Evolutionary conservation across 2,329 filamentous ascomycete species (phyloP).

Genomic region (Diaporthe amygdali): DNA sequence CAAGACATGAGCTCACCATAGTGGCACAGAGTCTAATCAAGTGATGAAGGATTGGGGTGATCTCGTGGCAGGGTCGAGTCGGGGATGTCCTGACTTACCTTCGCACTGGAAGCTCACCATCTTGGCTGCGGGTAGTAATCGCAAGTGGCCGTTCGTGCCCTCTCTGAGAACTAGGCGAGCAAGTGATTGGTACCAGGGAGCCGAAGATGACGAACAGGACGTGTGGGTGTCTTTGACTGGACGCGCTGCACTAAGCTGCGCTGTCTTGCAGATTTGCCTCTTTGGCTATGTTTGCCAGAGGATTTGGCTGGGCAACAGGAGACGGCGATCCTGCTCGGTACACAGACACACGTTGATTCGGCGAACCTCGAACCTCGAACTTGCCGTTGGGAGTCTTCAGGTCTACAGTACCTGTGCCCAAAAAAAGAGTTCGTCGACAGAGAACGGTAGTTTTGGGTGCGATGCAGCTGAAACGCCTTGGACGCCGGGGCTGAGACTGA

Average conservation of each 20-base stretch:
- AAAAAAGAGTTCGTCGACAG: slow-evolving; percentile 3
- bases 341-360: background rate
- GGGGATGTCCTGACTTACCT: slow-evolving; percentile 19
- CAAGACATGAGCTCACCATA: slow-evolving; percentile 21
- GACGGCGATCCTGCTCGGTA: background rate
- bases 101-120: slow-evolving; percentile 27
- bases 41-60: slow-evolving; percentile 10
- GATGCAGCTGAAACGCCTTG: slow-evolving; percentile 9
- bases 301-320: slow-evolving; percentile 14
- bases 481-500: slow-evolving; percentile 1
- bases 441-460: background rate
- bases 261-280: slow-evolving; percentile 16
- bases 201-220: slow-evolving; percentile 24
- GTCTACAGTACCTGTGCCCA: background rate
- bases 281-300: slow-evolving; percentile 13
- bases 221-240: slow-evolving; percentile 24
- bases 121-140: slow-evolving; percentile 9
- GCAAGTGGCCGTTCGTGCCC: slow-evolving; percentile 10
- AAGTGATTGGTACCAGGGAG: slow-evolving; percentile 25
- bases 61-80: slow-evolving; percentile 15
- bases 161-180: slow-evolving; percentile 10
- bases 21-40: slow-evolving; percentile 22
- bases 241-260: slow-evolving; percentile 11
- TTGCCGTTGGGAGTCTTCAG: background rate
- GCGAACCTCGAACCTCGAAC: background rate